Percentiles rank a stretch among this genome's conserved stretches.
phyloP scores from a whole-genome alignment of 345 rosid genomes.

The Pistacia vera region DNA sequence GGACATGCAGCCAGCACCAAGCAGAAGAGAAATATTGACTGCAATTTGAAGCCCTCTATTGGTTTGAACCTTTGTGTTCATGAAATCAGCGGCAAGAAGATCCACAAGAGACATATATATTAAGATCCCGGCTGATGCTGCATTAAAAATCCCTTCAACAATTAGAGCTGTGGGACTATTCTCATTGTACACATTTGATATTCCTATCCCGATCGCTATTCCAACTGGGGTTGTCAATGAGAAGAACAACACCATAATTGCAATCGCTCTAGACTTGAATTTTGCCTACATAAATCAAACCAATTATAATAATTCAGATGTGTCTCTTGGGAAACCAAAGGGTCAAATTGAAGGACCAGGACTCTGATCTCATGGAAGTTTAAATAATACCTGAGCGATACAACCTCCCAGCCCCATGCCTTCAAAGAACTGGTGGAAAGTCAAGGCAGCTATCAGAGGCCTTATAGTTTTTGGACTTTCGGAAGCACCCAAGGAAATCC shows the following conservation, averaged over 20 bases:
- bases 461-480: conserved; percentile 51
- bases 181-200: conserved; percentile 42
- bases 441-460: conserved; percentile 60
- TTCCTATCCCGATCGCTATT: conserved; percentile 57
- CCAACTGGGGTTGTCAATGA: conserved; percentile 65
- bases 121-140: conserved; percentile 68
- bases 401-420: conserved; percentile 83
- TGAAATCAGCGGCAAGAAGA: conserved; percentile 65
- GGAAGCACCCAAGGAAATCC: conserved; percentile 65
- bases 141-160: conserved; percentile 57
- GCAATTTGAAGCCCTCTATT: conserved; percentile 35
- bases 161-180: conserved; percentile 55
- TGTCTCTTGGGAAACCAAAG: no score
- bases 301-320: no score
- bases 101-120: conserved; percentile 76
- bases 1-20: conserved; percentile 67
- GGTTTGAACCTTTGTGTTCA: conserved; percentile 47
- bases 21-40: conserved; percentile 41
- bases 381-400: conserved; percentile 46
- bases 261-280: conserved; percentile 24
- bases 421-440: conserved; percentile 80
- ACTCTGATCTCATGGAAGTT: no score
- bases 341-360: no score
- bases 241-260: conserved; percentile 59
- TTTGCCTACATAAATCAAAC: conserved; percentile 31